These are phyloP conservation scores for Fusarium succisae DNA, from an alignment of 2,329 filamentous ascomycete species.

Conservation along the genomic window DNA sequence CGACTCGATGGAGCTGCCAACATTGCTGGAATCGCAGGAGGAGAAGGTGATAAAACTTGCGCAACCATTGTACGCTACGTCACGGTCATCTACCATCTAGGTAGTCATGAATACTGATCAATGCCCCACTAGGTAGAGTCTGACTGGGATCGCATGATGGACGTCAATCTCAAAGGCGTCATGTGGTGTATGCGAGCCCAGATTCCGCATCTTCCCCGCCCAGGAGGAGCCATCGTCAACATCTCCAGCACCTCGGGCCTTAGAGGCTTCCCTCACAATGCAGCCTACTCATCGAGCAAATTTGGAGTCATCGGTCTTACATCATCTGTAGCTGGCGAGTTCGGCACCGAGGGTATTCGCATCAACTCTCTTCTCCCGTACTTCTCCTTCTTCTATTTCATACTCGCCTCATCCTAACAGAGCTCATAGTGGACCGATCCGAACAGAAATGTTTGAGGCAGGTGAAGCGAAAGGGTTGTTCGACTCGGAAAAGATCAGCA, in stretches of 20 bases:
- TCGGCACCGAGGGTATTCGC: neutral
- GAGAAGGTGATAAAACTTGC: neutral
- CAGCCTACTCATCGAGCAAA: neutral
- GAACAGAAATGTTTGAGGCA: neutral
- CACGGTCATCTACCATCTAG: too few relatives aligned
- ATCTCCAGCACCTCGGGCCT: neutral
- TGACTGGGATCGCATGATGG: neutral
- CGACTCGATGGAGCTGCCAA: neutral
- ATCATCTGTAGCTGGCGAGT: neutral
- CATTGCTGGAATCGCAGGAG: neutral
- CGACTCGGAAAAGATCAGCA: neutral
- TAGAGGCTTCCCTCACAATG: neutral
- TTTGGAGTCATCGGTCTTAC: neutral
- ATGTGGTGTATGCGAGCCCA: neutral
- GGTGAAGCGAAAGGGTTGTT: neutral
- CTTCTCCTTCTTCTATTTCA: neutral
- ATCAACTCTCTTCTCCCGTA: neutral
- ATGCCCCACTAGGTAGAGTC: neutral
- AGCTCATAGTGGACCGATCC: neutral
- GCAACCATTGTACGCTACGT: neutral
- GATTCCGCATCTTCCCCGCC: neutral
- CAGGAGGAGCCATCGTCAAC: neutral
- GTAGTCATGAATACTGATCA: too few relatives aligned
- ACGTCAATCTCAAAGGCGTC: neutral
- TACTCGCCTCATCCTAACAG: rapidly evolving